Base-by-base conservation (phyloP, 2,329 filamentous ascomycete genomes). In the Rhynchosporium graminicola region DNA sequence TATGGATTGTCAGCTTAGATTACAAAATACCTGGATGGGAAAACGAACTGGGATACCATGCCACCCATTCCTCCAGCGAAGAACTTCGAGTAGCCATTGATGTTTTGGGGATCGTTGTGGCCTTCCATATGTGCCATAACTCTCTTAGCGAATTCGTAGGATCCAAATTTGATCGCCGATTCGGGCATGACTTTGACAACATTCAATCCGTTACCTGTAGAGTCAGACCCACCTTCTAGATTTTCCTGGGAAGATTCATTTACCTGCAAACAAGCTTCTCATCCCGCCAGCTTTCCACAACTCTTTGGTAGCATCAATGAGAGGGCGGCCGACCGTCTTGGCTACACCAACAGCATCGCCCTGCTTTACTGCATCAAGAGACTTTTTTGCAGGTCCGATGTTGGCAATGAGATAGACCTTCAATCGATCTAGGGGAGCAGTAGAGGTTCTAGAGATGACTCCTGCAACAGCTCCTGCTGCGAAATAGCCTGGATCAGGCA, bases 171-270 rank as follows among this genome's bases (percentile, higher is more conserved):
- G 74, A 99, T 97, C 31, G 95, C 94, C 33, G 94, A 97, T 78
- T 99, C 95, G 0, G 95, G 95, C 92, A 98, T 97, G 64, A 99
- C 95, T 77, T 99, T 99, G 72, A 97, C 77, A 2, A 99, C 92
- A 70, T 99, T 99, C 69, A 99, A 80, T 3, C 95, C 95, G 73
- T 99, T 99, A 43, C 95, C 93, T 96, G 70, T 28, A 31, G 26
- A 61, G 40, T 69, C 50, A 68, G 60, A 65, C 36, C 20, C 51
- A n/a, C 52, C 48, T 56, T 9, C 52, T 33, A 66, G 29, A n/a
- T 65, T 66, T 47, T 50, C 5, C 20, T 40, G 56, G 38, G 20
- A 15, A 6, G 33, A 36, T 36, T 15, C 51, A 68, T 87, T 75
- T 78, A 96, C 92, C 95, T 68, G 94, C 93, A 78, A 97, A 99